Base-by-base conservation (phyloP, 768 basidiomycete species). In the Clitopilus passeckerianus region DNA sequence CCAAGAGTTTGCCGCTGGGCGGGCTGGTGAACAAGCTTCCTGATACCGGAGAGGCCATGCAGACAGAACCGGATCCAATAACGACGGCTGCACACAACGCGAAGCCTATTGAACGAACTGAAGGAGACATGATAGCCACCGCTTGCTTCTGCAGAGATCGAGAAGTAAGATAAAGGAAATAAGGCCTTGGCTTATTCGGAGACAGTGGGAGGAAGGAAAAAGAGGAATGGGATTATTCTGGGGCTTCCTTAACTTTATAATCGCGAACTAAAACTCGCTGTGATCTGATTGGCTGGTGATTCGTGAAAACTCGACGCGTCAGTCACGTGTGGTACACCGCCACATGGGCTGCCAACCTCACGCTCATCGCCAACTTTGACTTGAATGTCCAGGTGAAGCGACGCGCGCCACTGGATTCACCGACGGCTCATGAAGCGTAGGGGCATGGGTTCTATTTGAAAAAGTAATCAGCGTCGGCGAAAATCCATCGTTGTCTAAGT, bases 401-500 rank as follows among this genome's bases (percentile, higher is more conserved):
- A 30, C 27, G 27, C 27, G 27, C 7, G 27, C 27, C 27, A 30
- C 27, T 30, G 27, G 27, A 7, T 30, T 30, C 27, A 30, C 27
- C 27, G 27, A 30, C 27, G 27, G 27, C 27, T 30, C 27, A 30
- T 7, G 27, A 30, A 30, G 4, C 27, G 7, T 30, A 30, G 27
- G 27, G 7, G 7, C 7, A 7, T 30, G 27, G 3, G 27, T 30
- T n/a, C 27, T 30, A 30, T 7, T 30, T 30, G 27, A 30, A 7
- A 7, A 30, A 30, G 3, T 30, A 7, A 30, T 30, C 27, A 30
- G 27, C 3, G 3, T n/a, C 10, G 37, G n/a, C 37, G 37, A 12
- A 66, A 64, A 54, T 68, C 64, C 35, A 57, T 71, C 23, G 60
- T 67, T 9, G 71, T 41, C 10, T 53, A 35, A 37, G 57, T 22